Evolutionary conservation across 495 filamentous ascomycete genomes (phyloP), one percentile per base, ranked within the genome.

Genomic region (Tetracladium setigerum): DNA sequence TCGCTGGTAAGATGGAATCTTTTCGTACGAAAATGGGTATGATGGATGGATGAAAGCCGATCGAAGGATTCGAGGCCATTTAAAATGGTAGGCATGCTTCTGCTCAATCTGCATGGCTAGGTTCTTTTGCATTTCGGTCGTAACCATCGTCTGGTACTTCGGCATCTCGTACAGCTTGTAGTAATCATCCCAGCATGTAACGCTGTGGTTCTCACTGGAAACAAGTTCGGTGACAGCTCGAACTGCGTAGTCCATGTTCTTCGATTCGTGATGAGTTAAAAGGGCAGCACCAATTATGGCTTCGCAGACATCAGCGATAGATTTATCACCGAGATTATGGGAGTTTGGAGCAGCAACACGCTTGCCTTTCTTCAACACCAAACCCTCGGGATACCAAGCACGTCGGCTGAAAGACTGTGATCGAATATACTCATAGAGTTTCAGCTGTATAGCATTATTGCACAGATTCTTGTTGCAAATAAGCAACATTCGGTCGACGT

Each of bases 231-330:
- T 90, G 11, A 96, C 89, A 30, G 90, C 88, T 59, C 81, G 76
- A 32, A 94, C 82, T 12, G 94, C 90, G 62, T 83, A 71, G 56
- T 95, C 85, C 58, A 90, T 86, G 32, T 73, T 76, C 43, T 76
- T 62, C 1, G 70, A 62, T 36, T 70, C 54, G 12, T 75, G 70
- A 27, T 73, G 69, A 2, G 83, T 79, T 8, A 95, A 69, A 36
- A 95, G 75, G 0, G 92, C 83, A 4, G 90, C 92, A 13, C 89
- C 92, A 44, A 98, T 97, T 52, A 97, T 59, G 2, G 92, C 92
- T 63, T 98, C 92, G 48, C 88, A 95, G 15, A 98, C 90, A 67
- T 98, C 92, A n/a, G 92, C 92, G 60, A 95, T 84, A 4, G 87
- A 82, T 65, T 98, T 98, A 58, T 95, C 86, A 2, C 78, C 85